Evolutionary conservation across 805 yeast genomes (phyloP).

Genomic region (Priceomyces fermenticarens): DNA sequence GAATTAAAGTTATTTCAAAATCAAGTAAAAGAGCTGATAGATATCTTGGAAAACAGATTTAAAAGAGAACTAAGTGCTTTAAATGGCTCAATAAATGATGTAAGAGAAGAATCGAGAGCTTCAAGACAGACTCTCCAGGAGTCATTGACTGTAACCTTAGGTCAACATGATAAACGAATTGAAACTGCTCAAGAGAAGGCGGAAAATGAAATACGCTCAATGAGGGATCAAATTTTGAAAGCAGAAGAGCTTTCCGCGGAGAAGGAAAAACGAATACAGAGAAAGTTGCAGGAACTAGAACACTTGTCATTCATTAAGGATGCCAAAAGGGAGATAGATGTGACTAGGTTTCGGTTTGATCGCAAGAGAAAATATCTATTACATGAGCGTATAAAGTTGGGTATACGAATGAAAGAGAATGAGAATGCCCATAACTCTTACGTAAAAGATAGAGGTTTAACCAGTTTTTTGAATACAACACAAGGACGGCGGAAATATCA

Average conservation of each 20-base stretch:
- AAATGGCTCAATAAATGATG: conserved; percentile 2
- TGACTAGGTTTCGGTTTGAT: neutral
- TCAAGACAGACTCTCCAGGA: conserved; percentile 5
- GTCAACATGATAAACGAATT: conserved; percentile 5
- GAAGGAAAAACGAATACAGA: conserved; percentile 2
- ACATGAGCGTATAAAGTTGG: conserved; percentile 7
- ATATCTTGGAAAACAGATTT: conserved; percentile 2
- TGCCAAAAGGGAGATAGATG: conserved; percentile 1
- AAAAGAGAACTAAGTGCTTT: conserved; percentile 3
- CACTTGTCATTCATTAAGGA: neutral
- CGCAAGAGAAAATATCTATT: conserved; percentile 3
- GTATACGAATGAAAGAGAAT: conserved; percentile 6
- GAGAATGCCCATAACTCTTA: conserved; percentile 2
- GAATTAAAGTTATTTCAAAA: no score
- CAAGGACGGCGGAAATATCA: neutral
- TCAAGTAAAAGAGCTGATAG: neutral
- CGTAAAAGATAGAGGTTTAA: neutral
- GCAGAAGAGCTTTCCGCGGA: conserved; percentile 2
- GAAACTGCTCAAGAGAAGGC: conserved; percentile 6
- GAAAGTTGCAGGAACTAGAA: conserved; percentile 1
- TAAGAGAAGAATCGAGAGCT: conserved; percentile 1
- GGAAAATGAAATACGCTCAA: conserved; percentile 7
- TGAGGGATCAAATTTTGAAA: conserved; percentile 2
- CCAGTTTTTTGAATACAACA: conserved; percentile 3
- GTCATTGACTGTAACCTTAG: conserved; percentile 3